These are phyloP conservation scores for Penicillium decumbens DNA, from an alignment of 2,329 filamentous ascomycete species.

Conservation along the genomic window DNA sequence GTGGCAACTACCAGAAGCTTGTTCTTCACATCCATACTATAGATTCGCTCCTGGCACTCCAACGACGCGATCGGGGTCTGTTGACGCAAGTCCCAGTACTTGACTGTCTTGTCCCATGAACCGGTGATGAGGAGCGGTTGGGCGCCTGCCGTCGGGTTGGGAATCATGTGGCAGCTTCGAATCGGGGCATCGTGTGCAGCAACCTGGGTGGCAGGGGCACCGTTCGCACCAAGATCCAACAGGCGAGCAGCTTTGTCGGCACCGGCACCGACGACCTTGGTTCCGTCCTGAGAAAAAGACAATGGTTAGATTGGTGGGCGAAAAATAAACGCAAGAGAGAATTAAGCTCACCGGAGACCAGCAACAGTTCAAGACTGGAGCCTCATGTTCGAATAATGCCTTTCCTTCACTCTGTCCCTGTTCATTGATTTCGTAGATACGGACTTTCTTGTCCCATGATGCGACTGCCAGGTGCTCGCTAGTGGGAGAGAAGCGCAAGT, in stretches of 20 bases:
- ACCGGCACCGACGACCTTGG: conserved; percentile 78
- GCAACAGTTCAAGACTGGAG: conserved; percentile 75
- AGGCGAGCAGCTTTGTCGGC: conserved; percentile 88
- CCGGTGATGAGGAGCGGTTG: conserved; percentile 84
- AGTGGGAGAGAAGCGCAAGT: conserved; percentile 73
- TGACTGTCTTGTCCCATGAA: conserved; percentile 56
- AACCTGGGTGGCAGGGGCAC: conserved; percentile 61
- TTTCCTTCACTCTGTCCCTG: conserved; percentile 78
- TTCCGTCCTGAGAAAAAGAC: conserved; percentile 65
- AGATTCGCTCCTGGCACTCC: conserved; percentile 55
- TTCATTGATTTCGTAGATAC: conserved; percentile 84
- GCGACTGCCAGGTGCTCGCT: conserved; percentile 80
- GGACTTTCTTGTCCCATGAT: conserved; percentile 97
- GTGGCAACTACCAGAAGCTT: conserved; percentile 87
- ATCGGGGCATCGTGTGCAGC: conserved; percentile 82
- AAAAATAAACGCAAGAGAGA: conserved; percentile 1
- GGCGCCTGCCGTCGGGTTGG: conserved; percentile 48
- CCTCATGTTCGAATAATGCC: conserved; percentile 79
- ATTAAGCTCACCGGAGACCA: conserved; percentile 71
- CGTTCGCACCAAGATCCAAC: conserved; percentile 64
- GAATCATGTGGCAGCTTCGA: conserved; percentile 71
- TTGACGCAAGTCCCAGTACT: conserved; percentile 55
- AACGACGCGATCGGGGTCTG: conserved; percentile 44
- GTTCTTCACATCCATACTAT: conserved; percentile 86
- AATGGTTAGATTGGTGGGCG: conserved; percentile 8